phyloP scores from a whole-genome alignment of 2,329 filamentous ascomycete genomes.

The Arthrinium phaeospermum region DNA sequence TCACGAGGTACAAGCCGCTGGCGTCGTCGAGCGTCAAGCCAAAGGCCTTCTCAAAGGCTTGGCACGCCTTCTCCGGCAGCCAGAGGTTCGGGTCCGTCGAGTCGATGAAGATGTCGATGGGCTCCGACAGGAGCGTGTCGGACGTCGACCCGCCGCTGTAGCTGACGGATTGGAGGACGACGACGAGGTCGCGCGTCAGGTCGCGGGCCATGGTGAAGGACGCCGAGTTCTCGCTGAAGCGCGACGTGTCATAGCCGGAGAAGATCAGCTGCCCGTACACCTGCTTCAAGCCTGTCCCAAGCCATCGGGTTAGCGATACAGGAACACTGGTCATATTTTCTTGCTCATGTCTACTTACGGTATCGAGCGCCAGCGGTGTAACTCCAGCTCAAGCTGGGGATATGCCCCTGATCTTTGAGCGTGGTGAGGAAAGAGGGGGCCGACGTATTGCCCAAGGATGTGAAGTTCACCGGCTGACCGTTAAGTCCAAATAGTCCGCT shows the following conservation, averaged over 20 bases:
- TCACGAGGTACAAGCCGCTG: slow-evolving; percentile 41
- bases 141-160: slow-evolving; percentile 40
- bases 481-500: slow-evolving; percentile 47
- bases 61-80: slow-evolving; percentile 39
- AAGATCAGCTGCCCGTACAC: slow-evolving; percentile 47
- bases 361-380: slow-evolving; percentile 50
- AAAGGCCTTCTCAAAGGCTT: slow-evolving; percentile 42
- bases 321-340: neutral
- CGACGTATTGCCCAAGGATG: slow-evolving; percentile 42
- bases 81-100: slow-evolving; percentile 44
- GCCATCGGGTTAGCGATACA: slow-evolving; percentile 7
- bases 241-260: slow-evolving; percentile 47
- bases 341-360: slow-evolving; percentile 32
- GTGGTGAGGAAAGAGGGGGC: slow-evolving; percentile 43
- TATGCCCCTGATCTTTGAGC: slow-evolving; percentile 42
- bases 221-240: slow-evolving; percentile 44
- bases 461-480: slow-evolving; percentile 45
- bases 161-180: slow-evolving; percentile 45
- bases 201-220: slow-evolving; percentile 44
- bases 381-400: slow-evolving; percentile 49
- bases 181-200: slow-evolving; percentile 43
- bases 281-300: slow-evolving; percentile 39
- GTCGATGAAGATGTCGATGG: slow-evolving; percentile 44
- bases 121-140: slow-evolving; percentile 38
- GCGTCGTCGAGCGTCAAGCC: slow-evolving; percentile 36